Conservation (phyloP, 2,329 filamentous ascomycete species). For the Alternaria sp. region DNA sequence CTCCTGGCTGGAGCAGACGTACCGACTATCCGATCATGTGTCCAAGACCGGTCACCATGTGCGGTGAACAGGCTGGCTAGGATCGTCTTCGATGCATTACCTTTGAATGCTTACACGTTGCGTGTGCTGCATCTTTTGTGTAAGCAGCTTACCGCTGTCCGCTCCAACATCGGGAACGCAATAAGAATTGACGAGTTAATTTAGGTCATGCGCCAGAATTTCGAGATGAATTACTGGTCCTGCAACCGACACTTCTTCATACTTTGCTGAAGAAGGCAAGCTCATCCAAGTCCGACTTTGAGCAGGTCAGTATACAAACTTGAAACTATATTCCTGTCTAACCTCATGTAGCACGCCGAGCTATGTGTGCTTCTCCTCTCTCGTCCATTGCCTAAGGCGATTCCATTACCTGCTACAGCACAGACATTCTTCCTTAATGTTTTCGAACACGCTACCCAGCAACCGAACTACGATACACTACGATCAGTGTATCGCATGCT, state of each 20-base stretch:
- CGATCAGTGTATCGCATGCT: slow-evolving; percentile 45
- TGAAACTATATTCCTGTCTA: not conserved
- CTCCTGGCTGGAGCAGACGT: slow-evolving; percentile 46
- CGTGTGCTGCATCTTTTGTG: slow-evolving; percentile 61
- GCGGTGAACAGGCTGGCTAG: slow-evolving; percentile 55
- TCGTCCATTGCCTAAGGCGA: slow-evolving; percentile 37
- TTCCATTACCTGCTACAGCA: slow-evolving; percentile 45
- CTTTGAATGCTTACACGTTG: slow-evolving; percentile 61
- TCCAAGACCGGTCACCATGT: slow-evolving; percentile 58
- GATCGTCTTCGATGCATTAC: slow-evolving; percentile 59
- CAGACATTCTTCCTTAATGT: slow-evolving; percentile 46
- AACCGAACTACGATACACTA: slow-evolving; percentile 35
- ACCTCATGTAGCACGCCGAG: slow-evolving; percentile 33
- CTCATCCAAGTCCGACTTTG: slow-evolving; percentile 39
- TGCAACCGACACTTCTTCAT: slow-evolving; percentile 44
- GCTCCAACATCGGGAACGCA: not conserved
- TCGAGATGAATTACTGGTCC: slow-evolving; percentile 39
- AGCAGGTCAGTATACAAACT: slow-evolving; percentile 35
- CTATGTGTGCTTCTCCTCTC: slow-evolving; percentile 48
- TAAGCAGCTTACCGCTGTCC: slow-evolving; percentile 36
- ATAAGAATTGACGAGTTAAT: slow-evolving; percentile 27
- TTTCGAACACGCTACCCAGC: slow-evolving; percentile 40
- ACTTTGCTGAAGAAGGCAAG: slow-evolving; percentile 46
- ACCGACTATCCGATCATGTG: slow-evolving; percentile 56
- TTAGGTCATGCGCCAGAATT: slow-evolving; percentile 45